Evolutionary conservation across 129 eudicot species (phyloP).

Genomic region (Flaveria sonorensis): DNA sequence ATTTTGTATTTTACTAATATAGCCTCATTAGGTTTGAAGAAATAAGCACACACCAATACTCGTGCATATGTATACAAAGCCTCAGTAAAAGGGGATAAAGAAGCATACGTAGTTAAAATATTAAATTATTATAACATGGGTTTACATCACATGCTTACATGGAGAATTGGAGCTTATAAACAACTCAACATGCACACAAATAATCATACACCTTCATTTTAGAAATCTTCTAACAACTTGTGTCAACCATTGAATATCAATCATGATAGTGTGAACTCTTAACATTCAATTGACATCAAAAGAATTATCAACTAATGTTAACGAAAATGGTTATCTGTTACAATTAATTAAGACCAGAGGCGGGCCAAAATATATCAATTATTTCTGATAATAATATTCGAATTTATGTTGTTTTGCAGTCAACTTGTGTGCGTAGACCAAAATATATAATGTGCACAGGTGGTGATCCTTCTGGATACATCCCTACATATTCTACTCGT

Average conservation of each 20-base stretch:
- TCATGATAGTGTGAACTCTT: background rate
- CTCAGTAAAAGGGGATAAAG: background rate
- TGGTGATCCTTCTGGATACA: conserved; percentile 74
- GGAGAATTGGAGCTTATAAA: background rate
- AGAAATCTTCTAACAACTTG: background rate
- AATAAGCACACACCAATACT: background rate
- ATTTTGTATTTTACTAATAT: background rate
- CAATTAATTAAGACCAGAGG: background rate
- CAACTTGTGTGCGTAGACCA: conserved; percentile 83
- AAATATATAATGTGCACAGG: conserved; percentile 88
- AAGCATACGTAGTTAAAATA: background rate
- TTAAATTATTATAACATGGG: background rate
- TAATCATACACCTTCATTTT: background rate
- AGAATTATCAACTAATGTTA: background rate
- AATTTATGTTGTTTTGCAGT: conserved; percentile 45
- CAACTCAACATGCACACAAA: background rate
- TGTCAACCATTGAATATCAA: background rate
- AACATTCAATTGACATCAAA: conserved; percentile 3
- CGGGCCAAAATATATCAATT: background rate
- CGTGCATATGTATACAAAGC: background rate
- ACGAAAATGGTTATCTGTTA: background rate
- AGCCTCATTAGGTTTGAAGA: background rate
- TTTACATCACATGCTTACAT: background rate
- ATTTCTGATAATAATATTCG: conserved; percentile 4
- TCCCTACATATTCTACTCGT: conserved; percentile 75